Conservation (phyloP, 2,329 filamentous ascomycete species). For the Sclerotinia borealis region DNA sequence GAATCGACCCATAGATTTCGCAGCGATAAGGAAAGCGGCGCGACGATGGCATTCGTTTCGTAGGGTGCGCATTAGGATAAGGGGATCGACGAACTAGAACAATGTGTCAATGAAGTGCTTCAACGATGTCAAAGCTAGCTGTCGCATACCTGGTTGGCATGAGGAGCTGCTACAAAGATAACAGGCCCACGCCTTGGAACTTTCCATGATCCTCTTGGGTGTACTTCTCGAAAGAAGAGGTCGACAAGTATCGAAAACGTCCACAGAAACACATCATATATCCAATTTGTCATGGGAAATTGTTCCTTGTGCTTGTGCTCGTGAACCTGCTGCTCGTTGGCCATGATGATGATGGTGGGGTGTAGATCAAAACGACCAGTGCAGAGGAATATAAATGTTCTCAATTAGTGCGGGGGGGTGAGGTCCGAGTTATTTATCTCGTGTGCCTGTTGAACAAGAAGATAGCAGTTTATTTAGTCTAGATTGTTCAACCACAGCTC, state of each 20-base stretch:
- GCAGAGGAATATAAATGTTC: neutral
- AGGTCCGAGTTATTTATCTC: neutral
- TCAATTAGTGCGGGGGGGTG: neutral
- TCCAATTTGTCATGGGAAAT: slow-evolving; percentile 39
- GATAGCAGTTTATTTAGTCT: neutral
- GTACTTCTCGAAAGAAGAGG: slow-evolving; percentile 96
- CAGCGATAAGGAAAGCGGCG: slow-evolving; percentile 87
- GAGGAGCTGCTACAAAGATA: slow-evolving; percentile 92
- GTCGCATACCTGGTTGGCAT: slow-evolving; percentile 78
- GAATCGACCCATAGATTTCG: slow-evolving; percentile 84
- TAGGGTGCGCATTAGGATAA: slow-evolving; percentile 87
- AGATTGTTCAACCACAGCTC: neutral
- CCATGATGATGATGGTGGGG: slow-evolving; percentile 4
- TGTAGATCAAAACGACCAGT: neutral
- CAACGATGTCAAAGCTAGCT: neutral
- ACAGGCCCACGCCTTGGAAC: slow-evolving; percentile 83
- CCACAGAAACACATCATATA: slow-evolving; percentile 74
- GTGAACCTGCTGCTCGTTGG: slow-evolving; percentile 14
- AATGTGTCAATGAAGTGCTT: slow-evolving; percentile 7
- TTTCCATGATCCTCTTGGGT: slow-evolving; percentile 91
- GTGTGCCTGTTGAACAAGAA: neutral
- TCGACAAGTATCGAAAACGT: slow-evolving; percentile 78
- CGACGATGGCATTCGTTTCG: slow-evolving; percentile 78
- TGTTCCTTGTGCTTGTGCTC: slow-evolving; percentile 16
- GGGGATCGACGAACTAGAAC: slow-evolving; percentile 81